Evolutionary conservation across 768 basidiomycete species (phyloP), one percentile per base, ranked within the genome.

Genomic region (Nidularia sp.): DNA sequence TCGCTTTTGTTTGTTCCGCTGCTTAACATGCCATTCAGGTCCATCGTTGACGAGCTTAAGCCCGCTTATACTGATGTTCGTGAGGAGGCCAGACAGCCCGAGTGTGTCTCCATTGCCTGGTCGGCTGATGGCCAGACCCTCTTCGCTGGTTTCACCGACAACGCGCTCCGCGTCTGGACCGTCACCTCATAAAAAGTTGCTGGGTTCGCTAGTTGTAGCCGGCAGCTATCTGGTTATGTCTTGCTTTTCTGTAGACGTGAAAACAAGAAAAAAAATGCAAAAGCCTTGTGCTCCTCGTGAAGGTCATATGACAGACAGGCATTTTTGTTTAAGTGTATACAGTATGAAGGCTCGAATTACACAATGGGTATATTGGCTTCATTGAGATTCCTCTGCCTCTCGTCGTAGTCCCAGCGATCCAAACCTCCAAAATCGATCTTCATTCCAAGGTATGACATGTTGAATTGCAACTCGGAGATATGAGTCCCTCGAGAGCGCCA

Each of bases 31-130:
- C 44, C 22, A n/a, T 18, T 34, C 50, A 94, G 92, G 72, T 95
- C 92, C 18, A 97, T 98, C 66, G 97, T 99, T 53, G 97, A 98
- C 62, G 96, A 98, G 76, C 92, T 98, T 79, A 93, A 90, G 77
- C 93, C 96, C 55, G 89, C 95, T 63, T 95, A 92, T 70, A 81
- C 83, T 56, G 88, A 93, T 61, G 81, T 86, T 53, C 73, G 80
- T 49, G 79, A 80, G 59, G 83, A 84, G 53, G 78, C 85, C 15
- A 79, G 85, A 67, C 84, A 91, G 60, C 90, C 93, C 35, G 93
- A 97, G 73, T 94, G 92, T 70, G 88, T 95, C 44, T 98, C 95
- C 48, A 90, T 98, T 61, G 91, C 97, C 55, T 99, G 97, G 97
- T 97, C 94, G 51, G 87, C 96, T 45, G 95, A 97, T 70, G 97